Evolutionary conservation across 331 rosid genomes (phyloP).

Genomic region (Pyracantha coccinea): DNA sequence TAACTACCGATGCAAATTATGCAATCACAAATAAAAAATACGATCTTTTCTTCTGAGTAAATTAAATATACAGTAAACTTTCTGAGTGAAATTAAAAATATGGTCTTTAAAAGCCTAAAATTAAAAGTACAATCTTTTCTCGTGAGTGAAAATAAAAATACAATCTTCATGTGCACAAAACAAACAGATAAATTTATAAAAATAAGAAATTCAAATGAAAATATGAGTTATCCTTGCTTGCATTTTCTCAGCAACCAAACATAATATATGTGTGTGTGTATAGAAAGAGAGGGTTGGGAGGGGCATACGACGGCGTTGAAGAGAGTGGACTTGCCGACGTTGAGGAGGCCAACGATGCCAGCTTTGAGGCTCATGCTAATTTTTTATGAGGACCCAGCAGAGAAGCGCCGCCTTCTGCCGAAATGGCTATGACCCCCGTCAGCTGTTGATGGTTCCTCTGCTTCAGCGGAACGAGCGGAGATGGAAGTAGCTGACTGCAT

Average conservation of each 20-base stretch:
- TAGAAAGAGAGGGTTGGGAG: not conserved
- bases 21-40: not conserved
- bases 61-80: too few relatives aligned
- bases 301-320: slow-evolving; percentile 87
- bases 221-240: not conserved
- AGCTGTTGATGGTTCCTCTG: slow-evolving; percentile 31
- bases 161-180: not conserved
- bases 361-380: slow-evolving; percentile 92
- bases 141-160: not conserved
- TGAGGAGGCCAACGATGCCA: slow-evolving; percentile 96
- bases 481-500: slow-evolving; percentile 52
- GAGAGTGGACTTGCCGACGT: slow-evolving; percentile 95
- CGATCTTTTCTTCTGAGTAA: not conserved
- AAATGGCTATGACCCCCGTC: slow-evolving; percentile 5
- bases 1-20: not conserved
- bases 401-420: slow-evolving; percentile 37
- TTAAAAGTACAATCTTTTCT: not conserved
- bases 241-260: not conserved
- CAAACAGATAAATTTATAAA: not conserved
- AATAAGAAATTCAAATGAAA: not conserved
- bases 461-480: slow-evolving; percentile 56
- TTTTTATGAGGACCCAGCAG: slow-evolving; percentile 54
- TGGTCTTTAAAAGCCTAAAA: not conserved
- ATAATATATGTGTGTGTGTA: too few relatives aligned
- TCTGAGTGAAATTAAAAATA: not conserved